phyloP scores from a whole-genome alignment of 208 protist species.

The Perkinsela sp. region DNA sequence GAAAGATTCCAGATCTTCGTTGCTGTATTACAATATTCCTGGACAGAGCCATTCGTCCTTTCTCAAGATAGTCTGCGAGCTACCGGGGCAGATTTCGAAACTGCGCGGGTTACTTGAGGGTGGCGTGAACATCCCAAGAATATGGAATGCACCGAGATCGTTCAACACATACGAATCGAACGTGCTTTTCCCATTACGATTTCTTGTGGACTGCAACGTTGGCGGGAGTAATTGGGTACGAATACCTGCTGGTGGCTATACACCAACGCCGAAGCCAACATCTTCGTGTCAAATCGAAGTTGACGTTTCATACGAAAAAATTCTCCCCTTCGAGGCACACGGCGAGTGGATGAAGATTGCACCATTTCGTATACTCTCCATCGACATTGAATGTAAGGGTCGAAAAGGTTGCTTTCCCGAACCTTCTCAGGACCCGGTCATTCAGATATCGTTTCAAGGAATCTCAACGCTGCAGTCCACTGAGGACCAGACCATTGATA shows the following conservation, averaged over 20 bases:
- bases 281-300: slow-evolving; percentile 69
- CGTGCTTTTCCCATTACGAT: slow-evolving; percentile 88
- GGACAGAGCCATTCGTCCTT: slow-evolving; percentile 15
- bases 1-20: slow-evolving; percentile 22
- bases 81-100: slow-evolving; percentile 62
- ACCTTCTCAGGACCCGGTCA: slow-evolving; percentile 91
- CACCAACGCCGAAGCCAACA: slow-evolving; percentile 10
- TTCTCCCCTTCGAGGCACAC: slow-evolving; percentile 46
- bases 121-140: slow-evolving; percentile 23
- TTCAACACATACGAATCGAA: slow-evolving; percentile 94
- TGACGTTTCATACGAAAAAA: slow-evolving; percentile 38
- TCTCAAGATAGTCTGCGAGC: slow-evolving; percentile 50
- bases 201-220: slow-evolving; percentile 90
- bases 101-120: slow-evolving; percentile 35
- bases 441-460: slow-evolving; percentile 94
- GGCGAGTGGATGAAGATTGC: slow-evolving; percentile 80
- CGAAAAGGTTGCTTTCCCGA: slow-evolving; percentile 92
- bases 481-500: slow-evolving; percentile 22
- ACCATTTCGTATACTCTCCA: slow-evolving; percentile 90
- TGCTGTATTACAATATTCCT: slow-evolving; percentile 30
- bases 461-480: slow-evolving; percentile 45
- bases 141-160: slow-evolving; percentile 26
- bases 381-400: slow-evolving; percentile 96
- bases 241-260: slow-evolving; percentile 29
- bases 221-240: slow-evolving; percentile 76